phyloP scores from a whole-genome alignment of 768 basidiomycete genomes.

The Coprinopsis cinerea region DNA sequence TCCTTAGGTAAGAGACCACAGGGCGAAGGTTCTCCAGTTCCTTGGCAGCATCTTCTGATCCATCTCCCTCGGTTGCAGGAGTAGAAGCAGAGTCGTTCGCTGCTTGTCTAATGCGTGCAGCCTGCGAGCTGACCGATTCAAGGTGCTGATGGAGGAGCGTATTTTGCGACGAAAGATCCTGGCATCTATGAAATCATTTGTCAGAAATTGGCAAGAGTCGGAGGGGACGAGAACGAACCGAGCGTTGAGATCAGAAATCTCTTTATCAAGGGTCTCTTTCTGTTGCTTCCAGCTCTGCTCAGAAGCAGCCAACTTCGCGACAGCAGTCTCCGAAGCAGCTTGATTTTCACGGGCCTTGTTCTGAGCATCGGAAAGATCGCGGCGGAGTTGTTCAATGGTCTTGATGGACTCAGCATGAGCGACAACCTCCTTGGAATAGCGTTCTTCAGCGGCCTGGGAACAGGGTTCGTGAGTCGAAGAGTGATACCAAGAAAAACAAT shows the following conservation, averaged over 20 bases:
- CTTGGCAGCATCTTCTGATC: constrained; percentile 45
- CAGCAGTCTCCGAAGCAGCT: constrained; percentile 65
- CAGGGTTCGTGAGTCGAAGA: background rate
- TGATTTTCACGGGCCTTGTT: constrained; percentile 50
- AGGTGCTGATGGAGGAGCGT: constrained; percentile 74
- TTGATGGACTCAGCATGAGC: constrained; percentile 85
- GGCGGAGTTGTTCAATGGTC: constrained; percentile 54
- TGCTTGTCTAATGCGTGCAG: constrained; percentile 70
- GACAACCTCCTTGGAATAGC: constrained; percentile 76
- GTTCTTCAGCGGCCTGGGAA: constrained; percentile 65
- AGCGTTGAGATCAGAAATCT: constrained; percentile 62
- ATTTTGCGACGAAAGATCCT: constrained; percentile 75
- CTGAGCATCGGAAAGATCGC: constrained; percentile 51
- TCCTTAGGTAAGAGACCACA: constrained; percentile 76
- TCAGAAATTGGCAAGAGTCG: background rate
- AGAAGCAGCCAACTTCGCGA: constrained; percentile 63
- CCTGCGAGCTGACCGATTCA: constrained; percentile 78
- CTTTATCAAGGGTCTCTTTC: constrained; percentile 70
- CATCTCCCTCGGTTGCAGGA: constrained; percentile 37
- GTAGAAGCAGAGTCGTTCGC: constrained; percentile 44
- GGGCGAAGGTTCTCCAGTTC: constrained; percentile 71
- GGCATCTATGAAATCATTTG: constrained; percentile 38
- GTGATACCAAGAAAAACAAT: background rate
- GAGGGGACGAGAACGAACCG: constrained; percentile 40
- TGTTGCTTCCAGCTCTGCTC: constrained; percentile 80